Conservation (phyloP, 1,284 basidiomycete species). For the Termitomyces sp. region DNA sequence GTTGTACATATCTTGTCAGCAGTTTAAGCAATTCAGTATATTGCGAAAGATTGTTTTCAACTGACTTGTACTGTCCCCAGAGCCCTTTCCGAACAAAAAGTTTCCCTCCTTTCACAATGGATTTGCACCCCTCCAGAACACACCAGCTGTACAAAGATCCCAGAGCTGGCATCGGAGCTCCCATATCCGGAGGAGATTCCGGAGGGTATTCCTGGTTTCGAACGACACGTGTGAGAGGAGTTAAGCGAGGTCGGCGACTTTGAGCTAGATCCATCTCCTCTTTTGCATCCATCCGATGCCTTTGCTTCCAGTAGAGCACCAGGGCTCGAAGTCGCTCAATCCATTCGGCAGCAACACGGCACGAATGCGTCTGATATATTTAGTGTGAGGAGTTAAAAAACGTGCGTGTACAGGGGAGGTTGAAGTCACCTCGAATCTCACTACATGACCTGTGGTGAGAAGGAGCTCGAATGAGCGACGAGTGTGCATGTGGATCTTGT, state of each 20-base stretch:
- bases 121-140: constrained; percentile 65
- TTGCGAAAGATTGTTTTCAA: constrained; percentile 12
- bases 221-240: constrained; percentile 43
- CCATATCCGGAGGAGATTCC: constrained; percentile 45
- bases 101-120: constrained; percentile 66
- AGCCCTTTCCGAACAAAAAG: constrained; percentile 65
- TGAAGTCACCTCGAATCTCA: constrained; percentile 69
- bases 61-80: constrained; percentile 67
- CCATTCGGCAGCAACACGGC: constrained; percentile 70
- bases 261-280: constrained; percentile 76
- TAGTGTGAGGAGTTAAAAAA: constrained; percentile 1
- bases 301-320: constrained; percentile 70
- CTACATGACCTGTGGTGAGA: constrained; percentile 60
- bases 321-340: constrained; percentile 65
- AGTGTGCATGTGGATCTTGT: constrained; percentile 50
- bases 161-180: constrained; percentile 50
- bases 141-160: constrained; percentile 78
- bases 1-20: constrained; percentile 57
- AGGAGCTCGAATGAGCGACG: constrained; percentile 75
- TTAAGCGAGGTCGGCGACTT: constrained; percentile 49
- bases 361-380: constrained; percentile 51
- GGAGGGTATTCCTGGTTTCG: constrained; percentile 38
- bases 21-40: constrained; percentile 7
- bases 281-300: constrained; percentile 64
- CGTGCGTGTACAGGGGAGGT: not conserved